Evolutionary conservation across 257 asterid species (phyloP).

Genomic region (Solanum gracilifrons): DNA sequence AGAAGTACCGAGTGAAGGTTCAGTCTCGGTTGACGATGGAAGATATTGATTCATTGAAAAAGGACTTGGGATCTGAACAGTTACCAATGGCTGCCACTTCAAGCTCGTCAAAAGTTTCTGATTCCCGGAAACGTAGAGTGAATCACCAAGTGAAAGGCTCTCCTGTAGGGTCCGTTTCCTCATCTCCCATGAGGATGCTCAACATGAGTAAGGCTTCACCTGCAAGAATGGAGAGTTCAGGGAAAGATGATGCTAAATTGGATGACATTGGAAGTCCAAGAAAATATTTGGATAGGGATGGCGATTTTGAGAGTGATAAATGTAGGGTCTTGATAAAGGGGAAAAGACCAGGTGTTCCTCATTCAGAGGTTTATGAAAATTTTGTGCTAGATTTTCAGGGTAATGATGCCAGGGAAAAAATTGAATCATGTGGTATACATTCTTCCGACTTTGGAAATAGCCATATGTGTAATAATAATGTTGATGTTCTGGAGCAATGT

Average conservation of each 20-base stretch:
- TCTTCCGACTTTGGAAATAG: constrained; percentile 6
- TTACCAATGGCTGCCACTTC: constrained; percentile 69
- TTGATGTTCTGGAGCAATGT: constrained; percentile 5
- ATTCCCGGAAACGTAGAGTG: constrained; percentile 46
- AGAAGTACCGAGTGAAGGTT: constrained; percentile 22
- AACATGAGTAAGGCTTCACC: constrained; percentile 26
- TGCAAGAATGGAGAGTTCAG: constrained; percentile 14
- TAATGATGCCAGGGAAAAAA: constrained; percentile 3
- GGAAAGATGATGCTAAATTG: constrained; percentile 22
- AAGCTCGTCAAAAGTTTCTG: constrained; percentile 88
- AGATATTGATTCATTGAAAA: constrained; percentile 49
- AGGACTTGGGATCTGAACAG: constrained; percentile 62
- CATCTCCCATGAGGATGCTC: constrained; percentile 64
- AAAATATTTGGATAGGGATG: constrained; percentile 24
- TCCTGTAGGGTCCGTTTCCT: constrained; percentile 86
- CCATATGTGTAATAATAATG: constrained; percentile 8
- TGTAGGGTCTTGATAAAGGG: constrained; percentile 24
- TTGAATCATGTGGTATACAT: neutral
- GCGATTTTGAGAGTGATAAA: constrained; percentile 14
- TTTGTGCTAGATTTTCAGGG: constrained; percentile 8
- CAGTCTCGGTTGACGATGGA: constrained; percentile 30
- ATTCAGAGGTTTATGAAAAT: constrained; percentile 5
- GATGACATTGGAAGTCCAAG: constrained; percentile 20
- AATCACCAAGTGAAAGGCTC: constrained; percentile 51
- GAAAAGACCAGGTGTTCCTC: constrained; percentile 5